Evolutionary conservation across 495 filamentous ascomycete species (phyloP).

Genomic region (Penicillium fimorum): DNA sequence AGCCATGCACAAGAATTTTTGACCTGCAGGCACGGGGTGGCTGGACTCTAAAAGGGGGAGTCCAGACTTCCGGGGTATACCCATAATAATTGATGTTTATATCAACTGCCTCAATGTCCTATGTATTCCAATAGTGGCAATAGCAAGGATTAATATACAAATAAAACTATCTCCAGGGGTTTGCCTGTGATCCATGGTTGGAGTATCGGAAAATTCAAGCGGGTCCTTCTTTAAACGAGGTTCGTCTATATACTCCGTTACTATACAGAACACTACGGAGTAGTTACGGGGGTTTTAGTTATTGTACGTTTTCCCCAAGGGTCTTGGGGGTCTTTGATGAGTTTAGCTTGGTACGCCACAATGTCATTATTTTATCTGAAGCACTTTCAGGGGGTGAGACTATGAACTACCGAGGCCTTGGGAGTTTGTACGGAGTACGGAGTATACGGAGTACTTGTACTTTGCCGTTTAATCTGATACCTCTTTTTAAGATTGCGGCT

Average conservation of each 20-base stretch:
- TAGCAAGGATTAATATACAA: too few relatives aligned
- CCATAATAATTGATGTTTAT: neutral
- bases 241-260: neutral
- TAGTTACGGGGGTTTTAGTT: neutral
- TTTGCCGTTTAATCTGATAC: neutral
- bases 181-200: neutral
- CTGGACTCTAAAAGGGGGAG: conserved; percentile 4
- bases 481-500: neutral
- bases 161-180: too few relatives aligned
- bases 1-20: conserved; percentile 18
- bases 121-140: neutral
- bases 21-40: conserved; percentile 20
- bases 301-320: too few relatives aligned
- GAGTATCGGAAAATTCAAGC: neutral
- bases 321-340: neutral
- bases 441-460: too few relatives aligned
- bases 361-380: conserved; percentile 5
- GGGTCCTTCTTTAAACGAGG: neutral
- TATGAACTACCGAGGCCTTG: neutral
- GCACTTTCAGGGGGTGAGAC: conserved; percentile 1
- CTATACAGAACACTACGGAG: neutral
- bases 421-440: neutral
- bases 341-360: conserved; percentile 1
- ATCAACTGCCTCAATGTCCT: neutral
- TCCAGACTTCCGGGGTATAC: conserved; percentile 10